Evolutionary conservation across 768 basidiomycete species (phyloP).

Genomic region (Ephemerocybe angulata): DNA sequence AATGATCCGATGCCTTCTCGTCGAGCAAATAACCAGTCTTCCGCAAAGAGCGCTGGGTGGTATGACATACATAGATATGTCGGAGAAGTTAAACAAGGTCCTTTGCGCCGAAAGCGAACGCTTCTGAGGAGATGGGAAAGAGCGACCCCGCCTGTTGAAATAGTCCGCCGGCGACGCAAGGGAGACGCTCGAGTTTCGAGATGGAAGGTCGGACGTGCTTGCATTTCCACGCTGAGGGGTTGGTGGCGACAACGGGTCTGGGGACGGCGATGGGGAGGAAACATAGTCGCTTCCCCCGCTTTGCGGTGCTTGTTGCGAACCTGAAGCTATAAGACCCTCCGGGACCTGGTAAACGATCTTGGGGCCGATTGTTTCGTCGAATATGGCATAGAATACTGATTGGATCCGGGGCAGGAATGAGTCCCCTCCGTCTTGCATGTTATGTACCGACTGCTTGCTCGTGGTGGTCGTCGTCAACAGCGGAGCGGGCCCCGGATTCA

Average conservation of each 20-base stretch:
- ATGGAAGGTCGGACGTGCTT: constrained; percentile 25
- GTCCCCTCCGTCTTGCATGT: constrained; percentile 42
- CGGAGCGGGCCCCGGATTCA: too few relatives aligned
- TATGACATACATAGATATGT: constrained; percentile 92
- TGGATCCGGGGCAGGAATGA: constrained; percentile 78
- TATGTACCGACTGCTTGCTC: too few relatives aligned
- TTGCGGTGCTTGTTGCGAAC: constrained; percentile 26
- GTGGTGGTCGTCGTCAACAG: too few relatives aligned
- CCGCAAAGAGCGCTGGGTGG: constrained; percentile 84
- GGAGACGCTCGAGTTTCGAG: constrained; percentile 52
- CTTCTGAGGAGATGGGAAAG: constrained; percentile 41
- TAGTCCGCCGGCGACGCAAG: constrained; percentile 45
- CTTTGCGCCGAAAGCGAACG: constrained; percentile 48
- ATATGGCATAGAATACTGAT: constrained; percentile 92
- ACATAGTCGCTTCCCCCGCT: constrained; percentile 28
- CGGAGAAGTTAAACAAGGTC: constrained; percentile 80
- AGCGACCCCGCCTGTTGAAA: constrained; percentile 39
- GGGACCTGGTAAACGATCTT: constrained; percentile 93
- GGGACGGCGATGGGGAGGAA: constrained; percentile 35
- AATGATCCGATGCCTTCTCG: constrained; percentile 78
- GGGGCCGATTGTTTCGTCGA: constrained; percentile 82
- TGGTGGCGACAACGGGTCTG: constrained; percentile 24
- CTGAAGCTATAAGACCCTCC: constrained; percentile 72
- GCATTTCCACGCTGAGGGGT: constrained; percentile 19
- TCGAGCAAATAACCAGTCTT: constrained; percentile 82